These are phyloP conservation scores for Microsporum ferrugineum DNA, from an alignment of 2,329 filamentous ascomycete species.

Conservation along the genomic window DNA sequence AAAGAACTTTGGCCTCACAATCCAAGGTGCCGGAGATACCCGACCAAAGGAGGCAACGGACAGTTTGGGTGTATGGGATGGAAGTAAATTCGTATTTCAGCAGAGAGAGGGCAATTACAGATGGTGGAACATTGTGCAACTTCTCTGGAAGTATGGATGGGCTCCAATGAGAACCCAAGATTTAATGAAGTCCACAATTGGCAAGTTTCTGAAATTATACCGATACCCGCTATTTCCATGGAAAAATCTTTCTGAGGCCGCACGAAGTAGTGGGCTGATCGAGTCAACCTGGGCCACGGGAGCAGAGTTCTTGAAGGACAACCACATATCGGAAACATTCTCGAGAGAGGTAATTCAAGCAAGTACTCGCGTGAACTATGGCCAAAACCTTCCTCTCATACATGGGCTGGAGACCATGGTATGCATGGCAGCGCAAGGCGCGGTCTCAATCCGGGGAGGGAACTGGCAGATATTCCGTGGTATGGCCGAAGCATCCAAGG, in stretches of 20 bases:
- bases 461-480: conserved; percentile 91
- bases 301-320: conserved; percentile 55
- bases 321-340: conserved; percentile 57
- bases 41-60: conserved; percentile 37
- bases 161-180: conserved; percentile 62
- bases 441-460: conserved; percentile 65
- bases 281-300: conserved; percentile 60
- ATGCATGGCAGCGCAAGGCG: conserved; percentile 78
- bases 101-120: conserved; percentile 47
- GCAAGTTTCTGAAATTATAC: conserved; percentile 69
- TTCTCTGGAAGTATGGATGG: conserved; percentile 76
- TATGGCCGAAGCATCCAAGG: conserved; percentile 58
- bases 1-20: conserved; percentile 56
- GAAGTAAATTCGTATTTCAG: conserved; percentile 58
- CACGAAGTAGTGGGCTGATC: conserved; percentile 55
- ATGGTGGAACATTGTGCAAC: conserved; percentile 71
- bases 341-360: conserved; percentile 77
- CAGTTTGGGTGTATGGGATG: conserved; percentile 74
- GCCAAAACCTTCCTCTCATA: conserved; percentile 72
- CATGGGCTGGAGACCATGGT: conserved; percentile 87
- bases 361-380: conserved; percentile 87
- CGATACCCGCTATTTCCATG: conserved; percentile 76
- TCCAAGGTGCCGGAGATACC: conserved; percentile 39
- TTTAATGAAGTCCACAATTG: conserved; percentile 60
- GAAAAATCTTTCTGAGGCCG: conserved; percentile 57